phyloP scores from a whole-genome alignment of 345 rosid species.

The Carallia brachiata region DNA sequence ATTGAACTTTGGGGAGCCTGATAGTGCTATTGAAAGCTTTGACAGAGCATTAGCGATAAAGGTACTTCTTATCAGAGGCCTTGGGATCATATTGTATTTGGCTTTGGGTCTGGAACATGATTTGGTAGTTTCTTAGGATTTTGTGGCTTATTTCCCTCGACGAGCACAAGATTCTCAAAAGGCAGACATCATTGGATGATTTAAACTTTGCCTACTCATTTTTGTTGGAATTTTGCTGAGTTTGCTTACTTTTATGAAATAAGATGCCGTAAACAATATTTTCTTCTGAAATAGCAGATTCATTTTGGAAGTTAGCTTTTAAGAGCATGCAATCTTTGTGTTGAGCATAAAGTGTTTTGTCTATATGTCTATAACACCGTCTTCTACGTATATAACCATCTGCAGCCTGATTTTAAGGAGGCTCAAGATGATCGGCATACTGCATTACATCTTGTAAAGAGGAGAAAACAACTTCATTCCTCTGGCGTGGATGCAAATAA shows the following conservation, averaged over 20 bases:
- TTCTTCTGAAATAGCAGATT: not conserved
- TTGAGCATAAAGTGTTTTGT: not conserved
- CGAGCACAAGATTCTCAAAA: not conserved
- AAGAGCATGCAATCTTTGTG: too few relatives aligned
- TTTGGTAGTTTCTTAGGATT: too few relatives aligned
- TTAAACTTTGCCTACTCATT: not conserved
- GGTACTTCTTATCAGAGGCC: constrained; percentile 28
- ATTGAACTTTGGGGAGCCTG: constrained; percentile 90
- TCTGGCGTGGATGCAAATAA: constrained; percentile 44
- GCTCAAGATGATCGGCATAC: constrained; percentile 57
- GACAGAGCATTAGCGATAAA: constrained; percentile 64
- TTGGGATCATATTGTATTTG: not conserved
- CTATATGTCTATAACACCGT: not conserved
- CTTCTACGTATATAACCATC: not conserved
- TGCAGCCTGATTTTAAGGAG: constrained; percentile 57
- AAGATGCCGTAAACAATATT: not conserved
- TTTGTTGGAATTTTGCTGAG: not conserved
- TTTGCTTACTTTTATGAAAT: too few relatives aligned
- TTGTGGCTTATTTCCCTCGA: not conserved
- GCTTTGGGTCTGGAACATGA: not conserved
- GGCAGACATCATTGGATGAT: not conserved
- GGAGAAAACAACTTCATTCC: constrained; percentile 63
- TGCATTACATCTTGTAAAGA: constrained; percentile 63
- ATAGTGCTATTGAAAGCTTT: constrained; percentile 68
- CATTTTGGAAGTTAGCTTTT: too few relatives aligned